Evolutionary conservation across 2,329 filamentous ascomycete genomes (phyloP), one percentile per base, ranked within the genome.

Genomic region (Scedosporium boydii): DNA sequence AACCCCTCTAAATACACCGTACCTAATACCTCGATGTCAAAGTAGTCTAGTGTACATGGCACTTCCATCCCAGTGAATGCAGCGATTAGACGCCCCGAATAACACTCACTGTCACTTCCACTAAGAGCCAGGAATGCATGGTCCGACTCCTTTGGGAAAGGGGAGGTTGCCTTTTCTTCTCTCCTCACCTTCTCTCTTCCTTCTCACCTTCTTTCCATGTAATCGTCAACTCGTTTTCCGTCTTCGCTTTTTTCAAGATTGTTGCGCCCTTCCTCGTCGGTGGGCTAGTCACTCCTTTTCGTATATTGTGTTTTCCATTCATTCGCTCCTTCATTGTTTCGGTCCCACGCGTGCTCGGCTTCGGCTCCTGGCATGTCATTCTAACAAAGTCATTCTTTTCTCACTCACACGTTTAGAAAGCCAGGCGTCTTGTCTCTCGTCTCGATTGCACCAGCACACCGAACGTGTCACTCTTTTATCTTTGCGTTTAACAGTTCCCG

Each of bases 231-330:
- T 69, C 60, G 63, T 68, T 67, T 66, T 68, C 68, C 66, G 67
- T 67, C 64, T 69, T 67, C 65, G 64, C 46, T 12, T 18, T 29
- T 63, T 55, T 23, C 51, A 56, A 59, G 6, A n/a, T 29, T 62
- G 27, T 58, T 63, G 41, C 26, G 42, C 58, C 41, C 59, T 67
- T 59, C 79, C 79, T 80, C 81, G 80, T 79, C 77, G 80, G 79
- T 80, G 74, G 82, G 82, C 80, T 75, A 76, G 78, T 76, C 83
- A 78, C 76, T 84, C 81, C 69, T 83, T 83, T 77, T 70, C 68
- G 72, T 69, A 65, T 70, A 14, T 56, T 27, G 16, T 38, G 29
- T 41, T 42, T 51, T 71, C 64, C 65, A 65, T 64, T 66, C 66
- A 74, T 71, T 74, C 77, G 72, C 72, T 80, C 77, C 69, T 77